Conservation (phyloP, 169 alveolate species). For the Plasmodium reichenowi region DNA sequence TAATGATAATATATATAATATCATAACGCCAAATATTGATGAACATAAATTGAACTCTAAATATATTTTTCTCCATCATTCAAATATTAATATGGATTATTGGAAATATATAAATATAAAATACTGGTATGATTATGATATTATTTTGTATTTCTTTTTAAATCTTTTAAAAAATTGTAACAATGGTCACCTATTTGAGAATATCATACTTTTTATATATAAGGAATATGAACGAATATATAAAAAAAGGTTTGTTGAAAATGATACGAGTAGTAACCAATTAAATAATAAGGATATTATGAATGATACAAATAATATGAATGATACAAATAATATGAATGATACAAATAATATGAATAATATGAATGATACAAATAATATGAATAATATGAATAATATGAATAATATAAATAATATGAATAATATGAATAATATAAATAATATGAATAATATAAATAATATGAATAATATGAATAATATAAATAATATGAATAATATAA, state of each 20-base stretch:
- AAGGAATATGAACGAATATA: slow-evolving; percentile 30
- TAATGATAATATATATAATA: not conserved
- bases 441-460: no score
- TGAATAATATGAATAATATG: no score
- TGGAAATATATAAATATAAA: slow-evolving; percentile 62
- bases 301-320: not conserved
- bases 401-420: no score
- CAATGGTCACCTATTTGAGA: slow-evolving; percentile 22
- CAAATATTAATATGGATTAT: slow-evolving; percentile 11
- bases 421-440: no score
- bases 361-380: no score
- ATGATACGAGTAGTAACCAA: not conserved
- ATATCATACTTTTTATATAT: slow-evolving; percentile 51
- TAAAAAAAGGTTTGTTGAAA: slow-evolving; percentile 1
- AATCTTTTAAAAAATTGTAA: slow-evolving; percentile 21
- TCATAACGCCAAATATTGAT: not conserved
- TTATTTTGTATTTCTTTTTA: slow-evolving; percentile 32
- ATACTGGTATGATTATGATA: slow-evolving; percentile 52
- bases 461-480: not conserved
- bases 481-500: not conserved
- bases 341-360: no score
- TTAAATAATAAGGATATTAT: not conserved
- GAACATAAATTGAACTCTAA: slow-evolving; percentile 1
- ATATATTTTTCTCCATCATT: slow-evolving; percentile 36
- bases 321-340: no score